Base-by-base conservation (phyloP, 345 rosid species). In the Rhizophora apiculata region DNA sequence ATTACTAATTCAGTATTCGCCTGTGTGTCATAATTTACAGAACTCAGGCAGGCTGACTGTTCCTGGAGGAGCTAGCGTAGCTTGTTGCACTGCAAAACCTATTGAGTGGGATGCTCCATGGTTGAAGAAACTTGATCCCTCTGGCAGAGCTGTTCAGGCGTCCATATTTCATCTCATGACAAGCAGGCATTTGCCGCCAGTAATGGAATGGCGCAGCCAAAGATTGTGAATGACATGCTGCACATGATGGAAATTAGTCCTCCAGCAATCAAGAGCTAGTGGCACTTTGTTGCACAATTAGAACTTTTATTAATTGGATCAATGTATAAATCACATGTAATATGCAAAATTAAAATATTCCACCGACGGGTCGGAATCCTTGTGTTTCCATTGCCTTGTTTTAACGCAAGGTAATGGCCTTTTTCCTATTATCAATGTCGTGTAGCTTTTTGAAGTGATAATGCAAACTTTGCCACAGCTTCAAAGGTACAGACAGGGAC, bases 81-180 rank as follows among this genome's bases (percentile, higher is more conserved):
- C 98, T 2, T 94, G 96, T 77, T 87, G 95, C 85, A 89, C 98
- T 0, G 96, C 92, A 0, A 91, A 86, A 68, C 95, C 98, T 22
- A 78, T 91, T 0, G 96, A 88, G 59, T 94, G 98, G 96, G 97
- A 94, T 43, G 87, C 85, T 30, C 63, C 85, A 4, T 91, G 98
- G 98, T 83, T 88, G 8, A 85, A 79, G 60, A 94, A 93, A 63
- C 91, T 93, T 4, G 24, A 24, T 24, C 24, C 24, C 24, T 24
- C 24, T 24, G 24, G 24, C 24, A 73, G 98, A 78, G 98, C 96
- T 8, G 97, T 18, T 55, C 84, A 5, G 98, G 97, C 59, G 96
- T 91, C 48, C 97, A 94, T 72, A 79, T 88, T 56, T 89, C 92
- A 6, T 88, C 87, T 43, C 91, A 91, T 46, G 86, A 80, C 0